Percentiles rank a stretch among this genome's conserved stretches.
Evolutionary conservation across 768 basidiomycete species (phyloP).

Genomic region (Lepiota brunneoincarnata): DNA sequence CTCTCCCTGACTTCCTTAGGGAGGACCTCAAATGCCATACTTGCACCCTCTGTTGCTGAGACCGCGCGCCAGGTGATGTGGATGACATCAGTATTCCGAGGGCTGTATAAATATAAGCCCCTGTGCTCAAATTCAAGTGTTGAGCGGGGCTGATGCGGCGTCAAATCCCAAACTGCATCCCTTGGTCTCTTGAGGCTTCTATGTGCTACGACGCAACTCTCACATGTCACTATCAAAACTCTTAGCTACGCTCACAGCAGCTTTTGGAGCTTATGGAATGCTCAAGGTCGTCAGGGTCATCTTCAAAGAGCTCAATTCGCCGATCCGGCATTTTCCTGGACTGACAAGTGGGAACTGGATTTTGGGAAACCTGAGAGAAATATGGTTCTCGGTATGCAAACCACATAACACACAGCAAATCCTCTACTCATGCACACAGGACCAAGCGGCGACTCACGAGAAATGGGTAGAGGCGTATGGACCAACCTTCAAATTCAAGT

Average conservation of each 20-base stretch:
- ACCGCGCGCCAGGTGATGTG: too few species aligned
- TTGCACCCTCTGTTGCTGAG: too few species aligned
- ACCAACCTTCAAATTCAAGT: slow-evolving; percentile 9
- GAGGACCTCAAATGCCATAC: too few species aligned
- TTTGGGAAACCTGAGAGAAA: slow-evolving; percentile 4
- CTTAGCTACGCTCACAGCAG: not conserved
- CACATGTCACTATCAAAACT: not conserved
- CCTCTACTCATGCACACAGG: slow-evolving; percentile 15
- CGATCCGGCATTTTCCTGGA: slow-evolving; percentile 14
- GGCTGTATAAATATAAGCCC: too few species aligned
- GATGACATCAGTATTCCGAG: too few species aligned
- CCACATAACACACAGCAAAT: not conserved
- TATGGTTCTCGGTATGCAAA: not conserved
- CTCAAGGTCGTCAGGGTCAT: slow-evolving; percentile 4
- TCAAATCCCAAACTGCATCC: too few species aligned
- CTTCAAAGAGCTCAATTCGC: slow-evolving; percentile 10
- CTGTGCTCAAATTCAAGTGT: too few species aligned
- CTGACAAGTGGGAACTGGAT: not conserved
- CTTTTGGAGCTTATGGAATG: not conserved
- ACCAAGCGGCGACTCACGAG: not conserved
- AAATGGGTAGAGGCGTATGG: not conserved
- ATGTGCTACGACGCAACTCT: too few species aligned
- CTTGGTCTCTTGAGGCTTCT: too few species aligned
- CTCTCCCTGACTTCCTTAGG: too few species aligned
- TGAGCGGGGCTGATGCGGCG: too few species aligned